Base-by-base conservation (phyloP, 257 asterid genomes). In the Echites panduratus region DNA sequence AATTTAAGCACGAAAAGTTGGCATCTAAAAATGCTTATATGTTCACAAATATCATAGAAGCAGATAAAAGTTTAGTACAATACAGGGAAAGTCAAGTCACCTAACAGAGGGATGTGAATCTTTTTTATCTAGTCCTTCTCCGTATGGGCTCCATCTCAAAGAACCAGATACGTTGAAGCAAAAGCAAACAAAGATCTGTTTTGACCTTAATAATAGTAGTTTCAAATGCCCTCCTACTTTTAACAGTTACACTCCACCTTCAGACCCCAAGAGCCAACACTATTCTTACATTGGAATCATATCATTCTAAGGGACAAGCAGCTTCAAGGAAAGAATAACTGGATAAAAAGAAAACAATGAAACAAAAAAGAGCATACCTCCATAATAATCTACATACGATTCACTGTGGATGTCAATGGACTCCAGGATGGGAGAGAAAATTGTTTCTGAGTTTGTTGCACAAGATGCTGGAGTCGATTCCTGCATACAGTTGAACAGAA, bases 381-480 rank as follows among this genome's bases (percentile, higher is more conserved):
- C 91, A 78, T 73, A 75, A 61, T 67, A 69, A 62, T 68, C 71
- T 53, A 62, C 27, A 53, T 62, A 75, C 56, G 78, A 75, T 63
- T 76, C 79, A 52, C 32, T 70, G 73, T 81, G 73, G 62, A 76
- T 74, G 71, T 84, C 88, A 47, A 84, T 80, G 20, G 95, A 85
- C 72, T 89, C 96, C 79, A 85, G 75, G 78, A 87, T 82, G 24
- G 93, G 93, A 32, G 97, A 93, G 79, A 90, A 90, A 68, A 93
- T 89, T n/a, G 96, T 85, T 79, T 88, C 96, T 22, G 82, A 72
- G 85, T 88, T 85, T 76, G 95, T 76, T 35, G 88, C 32, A 79
- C 88, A 84, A 56, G 85, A 70, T 73, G 86, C 77, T 76, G 79
- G 27, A 54, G 82, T 72, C 70, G 86, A 79, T 71, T 85, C 96